Evolutionary conservation across 2,329 filamentous ascomycete species (phyloP), one percentile per base, ranked within the genome.

Genomic region (Phoma sp.): DNA sequence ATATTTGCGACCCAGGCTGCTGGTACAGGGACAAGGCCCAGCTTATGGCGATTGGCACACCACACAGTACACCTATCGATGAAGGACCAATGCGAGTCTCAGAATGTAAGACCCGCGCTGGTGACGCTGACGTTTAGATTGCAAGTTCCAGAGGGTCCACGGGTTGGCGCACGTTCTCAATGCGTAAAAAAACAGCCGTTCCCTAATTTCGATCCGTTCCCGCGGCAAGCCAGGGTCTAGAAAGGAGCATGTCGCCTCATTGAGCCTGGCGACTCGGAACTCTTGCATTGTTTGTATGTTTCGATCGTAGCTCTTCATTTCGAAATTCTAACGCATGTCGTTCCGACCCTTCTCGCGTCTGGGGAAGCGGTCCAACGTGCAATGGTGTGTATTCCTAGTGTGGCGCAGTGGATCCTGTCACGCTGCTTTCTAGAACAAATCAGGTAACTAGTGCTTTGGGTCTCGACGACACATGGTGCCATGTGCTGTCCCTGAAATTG

Each of bases 151-250:
- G 30, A 36, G 24, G 41, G 29, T 38, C 36, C 56, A 43, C 37
- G 46, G 49, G 40, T 42, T 25, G n/a, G 49, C 22, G 53, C 57
- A 54, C 55, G 58, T 46, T 44, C 57, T 22, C 48, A 30, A 53
- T 53, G 40, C 53, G 47, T 33, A 10, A 54, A 48, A 44, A 49
- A 25, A 18, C 18, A 39, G 48, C 51, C 47, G 47, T 50, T 55
- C 47, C 47, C 55, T 42, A 40, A 58, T 58, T 55, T 51, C 52
- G 55, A 54, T 47, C 52, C 52, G 55, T 49, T 36, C 51, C 58
- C 58, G 58, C 52, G 53, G 45, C 30, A 37, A 36, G 13, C 25
- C 22, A 29, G 35, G 29, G 48, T 30, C 54, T 57, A 46, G 41
- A 39, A 29, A 25, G 23, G 39, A 13, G 32, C 10, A 9, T 4